phyloP scores from a whole-genome alignment of 306 rosid species.

The Neltuma alba region DNA sequence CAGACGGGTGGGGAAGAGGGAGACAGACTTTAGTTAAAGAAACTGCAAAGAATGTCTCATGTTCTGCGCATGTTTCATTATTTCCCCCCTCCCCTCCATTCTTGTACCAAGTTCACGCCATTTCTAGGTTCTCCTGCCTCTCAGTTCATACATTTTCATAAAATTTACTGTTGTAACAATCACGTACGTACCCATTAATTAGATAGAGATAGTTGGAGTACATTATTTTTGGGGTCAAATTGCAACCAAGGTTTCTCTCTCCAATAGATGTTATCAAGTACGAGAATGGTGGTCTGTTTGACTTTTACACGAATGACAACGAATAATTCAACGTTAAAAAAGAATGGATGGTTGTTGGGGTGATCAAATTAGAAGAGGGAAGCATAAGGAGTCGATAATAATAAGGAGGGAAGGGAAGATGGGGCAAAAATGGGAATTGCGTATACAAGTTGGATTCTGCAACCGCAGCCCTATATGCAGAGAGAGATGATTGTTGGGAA shows the following conservation, averaged over 20 bases:
- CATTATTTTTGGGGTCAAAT: neutral
- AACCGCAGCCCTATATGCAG: neutral
- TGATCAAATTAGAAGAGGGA: too few relatives aligned
- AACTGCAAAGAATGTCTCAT: conserved; percentile 11
- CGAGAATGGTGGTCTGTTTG: neutral
- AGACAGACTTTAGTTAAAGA: conserved; percentile 5
- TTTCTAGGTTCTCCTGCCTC: neutral
- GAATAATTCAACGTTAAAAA: neutral
- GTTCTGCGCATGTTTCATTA: conserved; percentile 6
- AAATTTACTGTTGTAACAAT: neutral
- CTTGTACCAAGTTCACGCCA: neutral
- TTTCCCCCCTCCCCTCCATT: neutral
- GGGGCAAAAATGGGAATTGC: conserved; percentile 23
- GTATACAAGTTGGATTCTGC: conserved; percentile 40
- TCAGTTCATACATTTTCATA: neutral
- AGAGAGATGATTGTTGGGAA: conserved; percentile 9
- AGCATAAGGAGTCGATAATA: too few relatives aligned
- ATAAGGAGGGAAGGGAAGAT: neutral
- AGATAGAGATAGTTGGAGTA: neutral
- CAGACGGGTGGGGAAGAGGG: conserved; percentile 5
- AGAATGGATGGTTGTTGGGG: neutral
- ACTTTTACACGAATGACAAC: neutral
- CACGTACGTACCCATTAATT: neutral
- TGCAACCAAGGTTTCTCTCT: neutral
- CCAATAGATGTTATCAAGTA: neutral